Percentiles rank a stretch among this genome's conserved stretches.
These are phyloP conservation scores for Rhytidhysteron rufulum DNA, from an alignment of 2,329 filamentous ascomycete genomes.

Conservation along the genomic window DNA sequence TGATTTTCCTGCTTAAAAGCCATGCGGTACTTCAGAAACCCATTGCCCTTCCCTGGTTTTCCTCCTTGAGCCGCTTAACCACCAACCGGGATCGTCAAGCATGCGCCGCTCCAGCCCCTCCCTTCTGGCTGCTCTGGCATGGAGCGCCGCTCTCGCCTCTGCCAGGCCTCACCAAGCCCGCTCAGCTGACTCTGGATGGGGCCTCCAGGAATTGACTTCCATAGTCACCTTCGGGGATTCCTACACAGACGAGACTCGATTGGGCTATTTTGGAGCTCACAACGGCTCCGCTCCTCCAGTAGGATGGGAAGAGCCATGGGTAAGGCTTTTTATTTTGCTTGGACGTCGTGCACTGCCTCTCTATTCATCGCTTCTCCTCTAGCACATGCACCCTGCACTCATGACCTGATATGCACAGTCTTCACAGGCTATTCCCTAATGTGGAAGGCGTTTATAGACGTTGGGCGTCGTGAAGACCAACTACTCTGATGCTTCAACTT, in stretches of 20 bases:
- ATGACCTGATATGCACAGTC: too few relatives aligned
- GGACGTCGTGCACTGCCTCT: background rate
- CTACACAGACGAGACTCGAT: slow-evolving; percentile 69
- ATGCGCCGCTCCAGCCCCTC: slow-evolving; percentile 19
- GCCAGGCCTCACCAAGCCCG: slow-evolving; percentile 11
- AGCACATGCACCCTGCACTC: too few relatives aligned
- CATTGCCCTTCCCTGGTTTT: slow-evolving; percentile 4
- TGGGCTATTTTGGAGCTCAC: slow-evolving; percentile 59
- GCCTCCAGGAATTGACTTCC: slow-evolving; percentile 53
- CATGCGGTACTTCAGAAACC: too few relatives aligned
- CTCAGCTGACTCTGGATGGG: slow-evolving; percentile 24
- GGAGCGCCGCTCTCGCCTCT: slow-evolving; percentile 19
- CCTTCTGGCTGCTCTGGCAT: slow-evolving; percentile 8
- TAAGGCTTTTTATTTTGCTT: slow-evolving; percentile 18
- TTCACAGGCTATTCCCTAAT: too few relatives aligned
- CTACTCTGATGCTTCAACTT: too few relatives aligned
- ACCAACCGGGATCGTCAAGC: slow-evolving; percentile 9
- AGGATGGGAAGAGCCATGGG: slow-evolving; percentile 51
- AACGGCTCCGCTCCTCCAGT: slow-evolving; percentile 58
- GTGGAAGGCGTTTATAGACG: too few relatives aligned
- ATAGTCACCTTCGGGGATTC: slow-evolving; percentile 71
- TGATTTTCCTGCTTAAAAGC: too few relatives aligned
- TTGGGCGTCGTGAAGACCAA: too few relatives aligned
- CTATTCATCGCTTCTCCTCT: too few relatives aligned
- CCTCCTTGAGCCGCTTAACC: slow-evolving; percentile 7